Evolutionary conservation across 176 grass and related monocot genomes (phyloP).

Genomic region (Ensete glaucum): DNA sequence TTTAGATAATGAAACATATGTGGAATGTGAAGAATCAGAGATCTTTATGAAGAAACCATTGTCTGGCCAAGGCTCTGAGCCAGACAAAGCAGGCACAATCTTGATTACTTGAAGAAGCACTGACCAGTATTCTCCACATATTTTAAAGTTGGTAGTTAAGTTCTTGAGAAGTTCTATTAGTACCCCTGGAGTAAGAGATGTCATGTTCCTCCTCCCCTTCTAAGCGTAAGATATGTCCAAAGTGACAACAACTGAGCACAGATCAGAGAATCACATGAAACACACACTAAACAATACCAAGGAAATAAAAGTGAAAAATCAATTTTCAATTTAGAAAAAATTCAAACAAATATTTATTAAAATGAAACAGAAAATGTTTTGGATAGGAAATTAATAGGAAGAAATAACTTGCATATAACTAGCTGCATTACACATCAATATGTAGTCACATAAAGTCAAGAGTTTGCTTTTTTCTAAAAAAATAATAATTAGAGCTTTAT

Average conservation of each 20-base stretch:
- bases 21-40: conserved; percentile 81
- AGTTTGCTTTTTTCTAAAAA: too few relatives aligned
- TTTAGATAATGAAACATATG: conserved; percentile 96
- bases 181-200: conserved; percentile 90
- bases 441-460: background rate
- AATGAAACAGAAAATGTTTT: background rate
- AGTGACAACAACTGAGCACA: background rate
- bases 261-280: background rate
- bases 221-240: background rate
- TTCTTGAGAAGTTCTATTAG: conserved; percentile 83
- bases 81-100: conserved; percentile 88
- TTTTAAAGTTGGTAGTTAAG: conserved; percentile 84
- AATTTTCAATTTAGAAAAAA: background rate
- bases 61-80: conserved; percentile 83
- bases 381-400: background rate
- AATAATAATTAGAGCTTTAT: background rate
- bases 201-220: conserved; percentile 25
- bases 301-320: background rate
- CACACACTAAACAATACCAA: background rate
- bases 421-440: background rate
- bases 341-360: background rate
- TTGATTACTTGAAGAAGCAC: conserved; percentile 98
- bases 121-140: conserved; percentile 83
- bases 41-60: conserved; percentile 99
- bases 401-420: background rate